phyloP scores from a whole-genome alignment of 2,329 filamentous ascomycete species.

The Claviceps pazoutovae region DNA sequence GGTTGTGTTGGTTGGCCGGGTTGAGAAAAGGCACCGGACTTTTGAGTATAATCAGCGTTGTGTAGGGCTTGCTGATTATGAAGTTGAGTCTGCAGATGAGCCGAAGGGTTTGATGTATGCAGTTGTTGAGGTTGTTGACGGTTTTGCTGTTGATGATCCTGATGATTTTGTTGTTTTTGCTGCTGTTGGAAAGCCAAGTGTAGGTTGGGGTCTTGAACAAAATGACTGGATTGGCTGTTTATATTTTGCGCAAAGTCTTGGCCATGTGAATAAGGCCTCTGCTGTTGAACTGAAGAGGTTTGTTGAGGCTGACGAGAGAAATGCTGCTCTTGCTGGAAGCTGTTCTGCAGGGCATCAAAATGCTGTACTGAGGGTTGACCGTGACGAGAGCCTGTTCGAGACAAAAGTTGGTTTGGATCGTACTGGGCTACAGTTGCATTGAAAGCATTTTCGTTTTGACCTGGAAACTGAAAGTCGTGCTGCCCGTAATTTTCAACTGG shows the following conservation, averaged over 20 bases:
- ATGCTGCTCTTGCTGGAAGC: conserved; percentile 14
- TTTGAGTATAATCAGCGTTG: conserved; percentile 6
- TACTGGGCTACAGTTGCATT: conserved; percentile 20
- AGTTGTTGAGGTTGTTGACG: conserved; percentile 5
- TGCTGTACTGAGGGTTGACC: conserved; percentile 22
- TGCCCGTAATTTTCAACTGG: conserved; percentile 20
- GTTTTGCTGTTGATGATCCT: conserved; percentile 1
- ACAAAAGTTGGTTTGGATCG: conserved; percentile 19
- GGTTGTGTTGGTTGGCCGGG: conserved; percentile 7
- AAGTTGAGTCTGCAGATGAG: conserved; percentile 14
- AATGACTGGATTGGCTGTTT: conserved; percentile 3
- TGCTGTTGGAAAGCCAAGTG: conserved; percentile 9
- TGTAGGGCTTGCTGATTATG: conserved; percentile 13
- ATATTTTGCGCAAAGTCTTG: conserved; percentile 4
- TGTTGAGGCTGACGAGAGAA: conserved; percentile 16
- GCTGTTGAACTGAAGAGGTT: conserved; percentile 10
- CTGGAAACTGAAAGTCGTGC: conserved; percentile 20
- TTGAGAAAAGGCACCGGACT: conserved; percentile 1
- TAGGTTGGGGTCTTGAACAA: conserved; percentile 3
- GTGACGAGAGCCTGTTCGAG: conserved; percentile 18
- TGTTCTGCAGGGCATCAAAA: conserved; percentile 13
- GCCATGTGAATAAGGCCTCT: conserved; percentile 3
- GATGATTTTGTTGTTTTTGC: conserved; percentile 10
- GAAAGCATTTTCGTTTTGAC: conserved; percentile 19
- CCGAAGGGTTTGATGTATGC: conserved; percentile 5